Evolutionary conservation across 2,329 filamentous ascomycete species (phyloP).

Genomic region (Monosporascus sp.): DNA sequence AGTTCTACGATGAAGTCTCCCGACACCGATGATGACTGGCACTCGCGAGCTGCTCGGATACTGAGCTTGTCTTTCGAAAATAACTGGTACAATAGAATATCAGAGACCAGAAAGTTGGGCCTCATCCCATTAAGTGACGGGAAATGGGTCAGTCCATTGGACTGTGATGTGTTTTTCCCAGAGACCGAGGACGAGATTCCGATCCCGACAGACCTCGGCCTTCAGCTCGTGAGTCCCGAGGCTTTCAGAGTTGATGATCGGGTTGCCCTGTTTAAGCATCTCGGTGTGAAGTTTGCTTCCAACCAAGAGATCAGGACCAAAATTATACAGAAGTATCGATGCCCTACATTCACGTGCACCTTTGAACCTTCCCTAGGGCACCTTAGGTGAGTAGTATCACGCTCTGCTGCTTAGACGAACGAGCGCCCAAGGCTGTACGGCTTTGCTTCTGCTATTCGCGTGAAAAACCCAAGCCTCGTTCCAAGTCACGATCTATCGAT

Average conservation of each 20-base stretch:
- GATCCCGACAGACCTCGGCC: neutral
- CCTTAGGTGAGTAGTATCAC: neutral
- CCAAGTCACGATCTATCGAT: too few species aligned
- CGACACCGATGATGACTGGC: slow-evolving; percentile 12
- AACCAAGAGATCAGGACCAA: neutral
- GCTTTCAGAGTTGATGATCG: neutral
- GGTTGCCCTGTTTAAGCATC: neutral
- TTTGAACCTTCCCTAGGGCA: neutral
- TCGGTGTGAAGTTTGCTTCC: neutral
- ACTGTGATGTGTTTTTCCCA: neutral
- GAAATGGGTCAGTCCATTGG: slow-evolving; percentile 6
- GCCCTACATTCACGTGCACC: neutral
- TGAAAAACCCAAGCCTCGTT: too few species aligned
- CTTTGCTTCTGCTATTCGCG: too few species aligned
- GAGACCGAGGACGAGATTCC: neutral
- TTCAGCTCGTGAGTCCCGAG: neutral
- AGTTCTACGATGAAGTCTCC: slow-evolving; percentile 14
- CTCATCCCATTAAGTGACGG: slow-evolving; percentile 13
- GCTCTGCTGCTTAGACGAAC: too few species aligned
- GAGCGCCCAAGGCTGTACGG: too few species aligned
- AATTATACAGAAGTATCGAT: neutral
- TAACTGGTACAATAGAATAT: neutral
- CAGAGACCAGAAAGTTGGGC: slow-evolving; percentile 1
- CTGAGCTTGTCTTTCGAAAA: slow-evolving; percentile 1
- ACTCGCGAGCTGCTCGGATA: slow-evolving; percentile 13